phyloP scores from a whole-genome alignment of 2,329 filamentous ascomycete genomes.

The Cordyceps javanica region DNA sequence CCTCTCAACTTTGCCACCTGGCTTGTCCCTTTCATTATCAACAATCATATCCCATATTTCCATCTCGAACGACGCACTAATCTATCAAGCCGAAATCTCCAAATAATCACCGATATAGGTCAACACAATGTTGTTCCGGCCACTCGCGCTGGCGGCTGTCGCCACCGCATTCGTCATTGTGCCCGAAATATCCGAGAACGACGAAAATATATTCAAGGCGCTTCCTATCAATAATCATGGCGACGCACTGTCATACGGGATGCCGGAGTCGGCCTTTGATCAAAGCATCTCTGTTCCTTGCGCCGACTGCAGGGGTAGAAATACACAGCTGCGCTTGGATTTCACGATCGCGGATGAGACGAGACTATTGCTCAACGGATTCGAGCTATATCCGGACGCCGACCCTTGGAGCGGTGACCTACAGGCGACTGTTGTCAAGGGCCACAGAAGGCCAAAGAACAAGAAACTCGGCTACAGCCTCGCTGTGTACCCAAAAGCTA shows the following conservation, averaged over 20 bases:
- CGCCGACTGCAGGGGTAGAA: conserved; percentile 43
- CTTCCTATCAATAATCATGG: conserved; percentile 28
- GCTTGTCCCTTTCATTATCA: neutral
- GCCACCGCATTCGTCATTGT: conserved; percentile 47
- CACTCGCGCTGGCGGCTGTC: conserved; percentile 27
- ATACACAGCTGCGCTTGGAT: conserved; percentile 45
- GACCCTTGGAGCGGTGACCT: conserved; percentile 39
- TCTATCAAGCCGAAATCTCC: neutral
- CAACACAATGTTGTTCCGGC: conserved; percentile 26
- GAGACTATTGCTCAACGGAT: conserved; percentile 52
- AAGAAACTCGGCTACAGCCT: conserved; percentile 46
- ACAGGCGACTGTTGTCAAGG: conserved; percentile 39
- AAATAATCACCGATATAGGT: neutral
- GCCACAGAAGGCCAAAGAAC: conserved; percentile 29
- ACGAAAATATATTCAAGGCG: conserved; percentile 36
- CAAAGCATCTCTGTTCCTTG: conserved; percentile 46
- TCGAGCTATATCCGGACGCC: conserved; percentile 52
- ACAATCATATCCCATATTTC: neutral
- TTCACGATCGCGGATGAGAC: conserved; percentile 46
- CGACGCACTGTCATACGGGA: conserved; percentile 25
- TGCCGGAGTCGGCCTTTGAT: conserved; percentile 26
- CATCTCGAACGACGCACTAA: neutral
- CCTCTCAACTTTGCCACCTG: neutral
- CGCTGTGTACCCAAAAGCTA: conserved; percentile 35
- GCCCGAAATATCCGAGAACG: conserved; percentile 39